Evolutionary conservation across 352 stramenopile species (phyloP).

Genomic region (Phytopythium aichiense): DNA sequence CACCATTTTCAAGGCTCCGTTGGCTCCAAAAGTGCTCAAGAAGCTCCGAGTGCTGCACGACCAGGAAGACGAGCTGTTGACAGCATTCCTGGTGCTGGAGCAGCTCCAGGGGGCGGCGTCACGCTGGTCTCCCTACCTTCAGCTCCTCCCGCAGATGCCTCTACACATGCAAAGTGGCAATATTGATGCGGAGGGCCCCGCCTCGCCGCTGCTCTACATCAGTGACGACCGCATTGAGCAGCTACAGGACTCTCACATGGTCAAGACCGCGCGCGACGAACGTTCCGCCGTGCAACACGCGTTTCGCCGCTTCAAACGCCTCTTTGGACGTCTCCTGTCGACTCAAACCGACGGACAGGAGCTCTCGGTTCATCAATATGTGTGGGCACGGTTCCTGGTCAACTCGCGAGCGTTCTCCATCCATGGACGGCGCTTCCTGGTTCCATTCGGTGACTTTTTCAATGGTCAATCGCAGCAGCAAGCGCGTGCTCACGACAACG

Average conservation of each 20-base stretch:
- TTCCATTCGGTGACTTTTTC: constrained; percentile 88
- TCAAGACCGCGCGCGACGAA: constrained; percentile 22
- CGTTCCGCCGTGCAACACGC: constrained; percentile 18
- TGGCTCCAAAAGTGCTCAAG: constrained; percentile 14
- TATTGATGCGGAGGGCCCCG: not conserved
- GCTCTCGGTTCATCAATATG: constrained; percentile 21
- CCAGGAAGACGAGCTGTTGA: constrained; percentile 48
- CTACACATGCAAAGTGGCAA: constrained; percentile 1
- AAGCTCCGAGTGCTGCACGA: constrained; percentile 32
- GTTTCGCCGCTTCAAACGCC: constrained; percentile 36
- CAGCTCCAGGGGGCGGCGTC: constrained; percentile 33
- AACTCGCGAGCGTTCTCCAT: constrained; percentile 82
- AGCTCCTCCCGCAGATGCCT: constrained; percentile 29
- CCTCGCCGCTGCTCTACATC: constrained; percentile 40
- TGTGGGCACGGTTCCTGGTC: constrained; percentile 53
- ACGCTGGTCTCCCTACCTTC: constrained; percentile 50
- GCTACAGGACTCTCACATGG: constrained; percentile 49
- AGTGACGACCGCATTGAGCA: constrained; percentile 19
- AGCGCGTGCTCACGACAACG: constrained; percentile 26
- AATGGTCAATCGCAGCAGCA: constrained; percentile 59
- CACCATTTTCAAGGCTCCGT: constrained; percentile 15
- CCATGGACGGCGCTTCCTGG: constrained; percentile 58
- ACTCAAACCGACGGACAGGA: not conserved
- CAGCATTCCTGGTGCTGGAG: constrained; percentile 60
- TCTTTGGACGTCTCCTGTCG: constrained; percentile 24